These are phyloP conservation scores for Leccinum insigne DNA, from an alignment of 1,284 basidiomycete species.

Conservation along the genomic window DNA sequence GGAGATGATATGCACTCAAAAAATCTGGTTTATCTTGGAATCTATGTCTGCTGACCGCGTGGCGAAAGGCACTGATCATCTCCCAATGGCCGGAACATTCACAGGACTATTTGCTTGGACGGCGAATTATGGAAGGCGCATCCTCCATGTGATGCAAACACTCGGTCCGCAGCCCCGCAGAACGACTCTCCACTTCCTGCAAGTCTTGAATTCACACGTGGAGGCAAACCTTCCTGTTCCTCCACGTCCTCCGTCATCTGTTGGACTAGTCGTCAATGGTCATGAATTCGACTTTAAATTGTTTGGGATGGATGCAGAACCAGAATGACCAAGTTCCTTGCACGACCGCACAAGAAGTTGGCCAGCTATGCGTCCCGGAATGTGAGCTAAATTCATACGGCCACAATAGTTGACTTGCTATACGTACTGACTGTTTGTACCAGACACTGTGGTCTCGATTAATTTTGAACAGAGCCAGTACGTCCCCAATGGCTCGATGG, in stretches of 20 bases:
- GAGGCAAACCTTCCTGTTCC: background rate
- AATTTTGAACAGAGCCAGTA: constrained; percentile 22
- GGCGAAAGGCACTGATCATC: background rate
- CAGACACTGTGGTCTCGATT: constrained; percentile 18
- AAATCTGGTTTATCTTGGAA: background rate
- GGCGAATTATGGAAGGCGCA: constrained; percentile 5
- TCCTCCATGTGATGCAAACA: background rate
- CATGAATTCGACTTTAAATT: constrained; percentile 15
- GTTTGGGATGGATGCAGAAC: constrained; percentile 17
- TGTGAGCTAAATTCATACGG: constrained; percentile 18
- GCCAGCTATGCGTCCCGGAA: constrained; percentile 16
- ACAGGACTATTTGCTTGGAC: background rate
- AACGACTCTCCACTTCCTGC: background rate
- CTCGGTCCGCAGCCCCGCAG: constrained; percentile 6
- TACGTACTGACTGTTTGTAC: background rate
- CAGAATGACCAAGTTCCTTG: constrained; percentile 16
- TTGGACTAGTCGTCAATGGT: background rate
- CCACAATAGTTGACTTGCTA: background rate
- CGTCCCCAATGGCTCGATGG: constrained; percentile 15
- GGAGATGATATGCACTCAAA: background rate
- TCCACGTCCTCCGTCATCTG: background rate
- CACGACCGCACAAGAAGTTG: constrained; percentile 16
- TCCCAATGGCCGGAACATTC: background rate
- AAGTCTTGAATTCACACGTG: background rate
- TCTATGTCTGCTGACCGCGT: background rate